Conservation (phyloP, 106 monocot genomes). For the Allium cepa region DNA sequence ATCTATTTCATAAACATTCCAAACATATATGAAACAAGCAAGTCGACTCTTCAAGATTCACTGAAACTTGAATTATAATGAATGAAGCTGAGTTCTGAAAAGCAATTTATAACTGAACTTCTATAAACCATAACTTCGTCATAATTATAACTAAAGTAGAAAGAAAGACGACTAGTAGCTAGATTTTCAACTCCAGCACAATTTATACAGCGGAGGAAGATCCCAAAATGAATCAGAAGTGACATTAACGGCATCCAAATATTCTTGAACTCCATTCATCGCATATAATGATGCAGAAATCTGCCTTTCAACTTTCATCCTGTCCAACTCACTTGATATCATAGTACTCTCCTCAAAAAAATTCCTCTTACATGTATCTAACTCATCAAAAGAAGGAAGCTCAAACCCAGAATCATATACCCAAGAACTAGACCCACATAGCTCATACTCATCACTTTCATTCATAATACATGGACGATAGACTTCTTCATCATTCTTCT, state of each 20-base stretch:
- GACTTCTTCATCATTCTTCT: slow-evolving; percentile 16
- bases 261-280: slow-evolving; percentile 51
- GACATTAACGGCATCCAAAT: slow-evolving; percentile 38
- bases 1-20: too few relatives aligned
- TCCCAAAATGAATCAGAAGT: slow-evolving; percentile 30
- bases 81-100: too few relatives aligned
- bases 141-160: too few relatives aligned
- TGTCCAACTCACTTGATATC: slow-evolving; percentile 33
- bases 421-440: slow-evolving; percentile 12
- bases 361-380: background rate
- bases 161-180: too few relatives aligned
- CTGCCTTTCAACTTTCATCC: slow-evolving; percentile 52
- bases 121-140: too few relatives aligned
- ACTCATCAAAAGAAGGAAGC: background rate
- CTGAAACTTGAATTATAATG: too few relatives aligned
- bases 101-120: too few relatives aligned
- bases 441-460: slow-evolving; percentile 12
- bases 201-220: slow-evolving; percentile 30
- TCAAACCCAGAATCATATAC: slow-evolving; percentile 16
- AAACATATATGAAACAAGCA: too few relatives aligned
- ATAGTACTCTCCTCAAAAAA: background rate
- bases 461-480: slow-evolving; percentile 19
- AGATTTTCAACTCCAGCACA: slow-evolving; percentile 21
- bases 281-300: slow-evolving; percentile 39
- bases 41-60: too few relatives aligned